These are phyloP conservation scores for Trypanosoma brucei DNA, from an alignment of 208 protist genomes.

Conservation along the genomic window DNA sequence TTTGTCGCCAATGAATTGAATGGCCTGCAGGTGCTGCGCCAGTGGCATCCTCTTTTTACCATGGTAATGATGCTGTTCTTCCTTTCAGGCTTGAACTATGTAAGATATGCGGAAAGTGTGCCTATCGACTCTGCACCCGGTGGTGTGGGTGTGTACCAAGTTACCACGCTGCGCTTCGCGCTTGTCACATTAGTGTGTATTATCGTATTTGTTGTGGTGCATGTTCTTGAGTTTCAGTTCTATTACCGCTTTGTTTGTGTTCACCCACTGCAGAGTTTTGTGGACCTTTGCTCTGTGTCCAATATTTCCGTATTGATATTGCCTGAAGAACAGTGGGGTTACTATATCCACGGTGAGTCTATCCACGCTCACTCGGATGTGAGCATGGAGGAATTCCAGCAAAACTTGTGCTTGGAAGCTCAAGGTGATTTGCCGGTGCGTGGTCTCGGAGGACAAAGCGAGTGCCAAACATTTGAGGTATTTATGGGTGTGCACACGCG, in stretches of 20 bases:
- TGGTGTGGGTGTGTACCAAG: conserved; percentile 23
- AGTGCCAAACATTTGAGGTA: conserved; percentile 83
- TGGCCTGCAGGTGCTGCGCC: conserved; percentile 68
- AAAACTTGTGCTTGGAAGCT: conserved; percentile 67
- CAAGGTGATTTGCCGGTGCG: conserved; percentile 81
- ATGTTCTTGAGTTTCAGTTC: conserved; percentile 73
- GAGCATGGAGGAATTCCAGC: conserved; percentile 87
- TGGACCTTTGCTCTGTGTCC: conserved; percentile 88
- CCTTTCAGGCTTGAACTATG: conserved; percentile 49
- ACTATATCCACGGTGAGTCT: conserved; percentile 90
- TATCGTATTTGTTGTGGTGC: conserved; percentile 51
- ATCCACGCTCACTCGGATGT: conserved; percentile 85
- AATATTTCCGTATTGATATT: conserved; percentile 89
- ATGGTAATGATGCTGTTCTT: conserved; percentile 77
- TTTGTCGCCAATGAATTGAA: conserved; percentile 84
- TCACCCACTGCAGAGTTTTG: conserved; percentile 81
- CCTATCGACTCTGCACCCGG: conserved; percentile 28
- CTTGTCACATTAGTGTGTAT: conserved; percentile 79
- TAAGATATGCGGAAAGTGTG: conserved; percentile 40
- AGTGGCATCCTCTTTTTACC: conserved; percentile 62
- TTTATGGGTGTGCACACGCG: conserved; percentile 63
- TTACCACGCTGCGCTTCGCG: conserved; percentile 60
- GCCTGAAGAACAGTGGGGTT: conserved; percentile 75
- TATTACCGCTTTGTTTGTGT: conserved; percentile 82
- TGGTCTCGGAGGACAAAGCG: conserved; percentile 69